A percentile compares a stretch with the other conserved stretches of the same genome.
phyloP scores from a whole-genome alignment of 768 basidiomycete species.

The Russula vinacea region DNA sequence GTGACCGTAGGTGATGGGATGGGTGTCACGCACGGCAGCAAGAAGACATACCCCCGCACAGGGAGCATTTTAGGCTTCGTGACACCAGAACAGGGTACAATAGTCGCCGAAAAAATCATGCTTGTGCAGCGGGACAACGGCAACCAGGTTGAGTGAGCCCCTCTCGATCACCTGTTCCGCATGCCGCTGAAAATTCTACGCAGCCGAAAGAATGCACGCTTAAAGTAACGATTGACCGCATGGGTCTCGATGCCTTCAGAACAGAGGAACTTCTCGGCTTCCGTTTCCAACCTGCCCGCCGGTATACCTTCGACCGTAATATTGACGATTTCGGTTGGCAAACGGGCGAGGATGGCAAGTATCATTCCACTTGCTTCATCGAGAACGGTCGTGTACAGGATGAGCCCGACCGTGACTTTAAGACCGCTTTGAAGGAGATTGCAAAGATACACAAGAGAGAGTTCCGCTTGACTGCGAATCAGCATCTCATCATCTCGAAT shows the following conservation, averaged over 20 bases:
- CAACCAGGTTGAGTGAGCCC: conserved; percentile 82
- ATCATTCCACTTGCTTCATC: conserved; percentile 92
- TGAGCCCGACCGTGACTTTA: conserved; percentile 86
- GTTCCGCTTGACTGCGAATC: conserved; percentile 93
- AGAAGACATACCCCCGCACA: conserved; percentile 96
- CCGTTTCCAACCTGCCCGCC: conserved; percentile 64
- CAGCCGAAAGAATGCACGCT: conserved; percentile 69
- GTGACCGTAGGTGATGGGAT: conserved; percentile 94
- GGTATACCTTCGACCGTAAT: conserved; percentile 82
- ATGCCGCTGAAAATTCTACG: background rate
- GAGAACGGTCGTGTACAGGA: conserved; percentile 99
- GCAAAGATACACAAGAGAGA: conserved; percentile 91
- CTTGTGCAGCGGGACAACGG: conserved; percentile 95
- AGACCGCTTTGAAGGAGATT: conserved; percentile 88
- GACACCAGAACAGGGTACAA: conserved; percentile 76
- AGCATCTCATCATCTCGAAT: conserved; percentile 89
- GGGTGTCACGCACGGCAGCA: conserved; percentile 99
- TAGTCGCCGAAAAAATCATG: conserved; percentile 91
- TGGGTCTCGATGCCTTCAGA: conserved; percentile 85
- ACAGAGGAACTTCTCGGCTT: conserved; percentile 83
- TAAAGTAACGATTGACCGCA: conserved; percentile 98
- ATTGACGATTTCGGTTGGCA: conserved; percentile 95
- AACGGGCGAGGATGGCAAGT: conserved; percentile 78
- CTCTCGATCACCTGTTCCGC: background rate
- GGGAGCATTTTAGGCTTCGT: conserved; percentile 92